phyloP scores from a whole-genome alignment of 305 asterid genomes.

The Lippia alba region DNA sequence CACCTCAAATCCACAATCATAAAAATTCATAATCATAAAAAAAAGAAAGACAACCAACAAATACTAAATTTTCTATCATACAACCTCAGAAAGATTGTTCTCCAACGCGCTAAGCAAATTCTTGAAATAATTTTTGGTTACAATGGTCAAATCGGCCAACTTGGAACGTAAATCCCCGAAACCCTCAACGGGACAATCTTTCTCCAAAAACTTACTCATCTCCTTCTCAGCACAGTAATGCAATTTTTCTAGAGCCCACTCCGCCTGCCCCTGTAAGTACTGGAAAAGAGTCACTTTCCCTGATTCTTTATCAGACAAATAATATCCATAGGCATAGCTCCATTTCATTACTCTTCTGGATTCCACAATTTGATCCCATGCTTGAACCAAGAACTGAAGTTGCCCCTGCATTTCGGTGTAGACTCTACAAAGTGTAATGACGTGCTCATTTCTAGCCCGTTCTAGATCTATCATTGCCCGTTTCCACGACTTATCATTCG shows the following conservation, averaged over 20 bases:
- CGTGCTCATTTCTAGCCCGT: slow-evolving; percentile 2
- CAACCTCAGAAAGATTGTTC: slow-evolving; percentile 61
- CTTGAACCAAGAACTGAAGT: slow-evolving; percentile 38
- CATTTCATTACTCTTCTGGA: slow-evolving; percentile 61
- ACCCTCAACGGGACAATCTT: slow-evolving; percentile 3
- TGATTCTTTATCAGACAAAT: slow-evolving; percentile 25
- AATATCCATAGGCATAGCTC: slow-evolving; percentile 56
- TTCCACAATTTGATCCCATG: slow-evolving; percentile 57
- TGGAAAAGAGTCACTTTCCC: slow-evolving; percentile 38
- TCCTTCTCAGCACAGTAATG: slow-evolving; percentile 55
- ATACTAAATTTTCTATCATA: background rate
- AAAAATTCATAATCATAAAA: no score
- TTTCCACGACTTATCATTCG: slow-evolving; percentile 36
- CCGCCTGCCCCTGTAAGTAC: slow-evolving; percentile 51
- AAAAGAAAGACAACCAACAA: no score
- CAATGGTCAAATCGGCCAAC: slow-evolving; percentile 27
- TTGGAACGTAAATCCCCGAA: slow-evolving; percentile 34
- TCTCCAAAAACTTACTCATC: slow-evolving; percentile 9
- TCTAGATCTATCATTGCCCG: slow-evolving; percentile 31
- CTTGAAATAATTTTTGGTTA: slow-evolving; percentile 37
- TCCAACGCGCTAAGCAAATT: slow-evolving; percentile 61
- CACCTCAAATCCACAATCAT: no score
- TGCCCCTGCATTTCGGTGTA: background rate
- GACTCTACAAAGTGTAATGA: slow-evolving; percentile 6
- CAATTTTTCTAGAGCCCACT: slow-evolving; percentile 48